Percentiles rank a stretch among this genome's conserved stretches.
Evolutionary conservation across 2,329 filamentous ascomycete species (phyloP).

Genomic region (Talaromyces sp.): DNA sequence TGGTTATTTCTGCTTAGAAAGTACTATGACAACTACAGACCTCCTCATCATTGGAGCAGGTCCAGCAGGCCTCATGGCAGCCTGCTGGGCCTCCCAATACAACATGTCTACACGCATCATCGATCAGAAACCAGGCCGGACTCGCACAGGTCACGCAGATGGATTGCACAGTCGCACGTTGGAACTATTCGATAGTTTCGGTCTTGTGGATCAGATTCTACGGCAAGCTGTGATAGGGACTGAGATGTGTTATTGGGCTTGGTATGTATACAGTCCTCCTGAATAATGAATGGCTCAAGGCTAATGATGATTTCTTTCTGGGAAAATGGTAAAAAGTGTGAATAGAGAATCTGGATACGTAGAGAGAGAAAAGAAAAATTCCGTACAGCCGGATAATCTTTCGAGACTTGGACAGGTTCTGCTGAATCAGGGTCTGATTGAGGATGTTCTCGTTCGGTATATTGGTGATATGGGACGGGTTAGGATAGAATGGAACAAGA

Average conservation of each 20-base stretch:
- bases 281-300: too few species aligned
- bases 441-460: background rate
- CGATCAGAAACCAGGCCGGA: slow-evolving; percentile 18
- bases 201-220: slow-evolving; percentile 42
- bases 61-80: slow-evolving; percentile 43
- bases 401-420: slow-evolving; percentile 1
- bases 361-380: background rate
- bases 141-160: slow-evolving; percentile 42
- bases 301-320: too few species aligned
- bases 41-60: slow-evolving; percentile 41
- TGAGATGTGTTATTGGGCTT: slow-evolving; percentile 9
- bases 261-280: background rate
- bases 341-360: background rate
- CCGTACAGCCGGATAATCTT: background rate
- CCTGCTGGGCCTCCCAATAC: slow-evolving; percentile 21
- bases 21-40: slow-evolving; percentile 11
- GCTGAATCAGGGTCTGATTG: slow-evolving; percentile 7
- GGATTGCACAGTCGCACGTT: slow-evolving; percentile 62
- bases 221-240: background rate
- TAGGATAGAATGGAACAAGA: background rate
- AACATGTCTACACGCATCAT: slow-evolving; percentile 20
- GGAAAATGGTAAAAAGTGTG: background rate
- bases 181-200: slow-evolving; percentile 68
- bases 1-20: too few species aligned
- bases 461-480: background rate